These are phyloP conservation scores for Hypoxylon sp. DNA, from an alignment of 2,329 filamentous ascomycete species.

Conservation along the genomic window DNA sequence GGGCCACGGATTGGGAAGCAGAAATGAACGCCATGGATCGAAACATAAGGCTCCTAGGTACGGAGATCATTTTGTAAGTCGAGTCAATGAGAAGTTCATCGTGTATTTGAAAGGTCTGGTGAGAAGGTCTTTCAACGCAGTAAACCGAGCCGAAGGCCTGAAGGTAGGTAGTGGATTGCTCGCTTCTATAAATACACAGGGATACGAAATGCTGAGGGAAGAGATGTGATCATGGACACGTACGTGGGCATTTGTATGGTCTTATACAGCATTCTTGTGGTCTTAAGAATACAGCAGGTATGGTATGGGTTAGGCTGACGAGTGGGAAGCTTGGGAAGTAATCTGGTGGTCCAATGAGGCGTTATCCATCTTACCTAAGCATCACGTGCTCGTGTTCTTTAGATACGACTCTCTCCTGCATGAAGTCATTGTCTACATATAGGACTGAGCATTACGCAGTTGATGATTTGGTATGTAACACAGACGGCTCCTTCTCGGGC, in stretches of 20 bases:
- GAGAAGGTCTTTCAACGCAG: neutral
- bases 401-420: conserved; percentile 3
- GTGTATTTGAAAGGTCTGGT: neutral
- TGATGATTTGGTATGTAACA: conserved; percentile 24
- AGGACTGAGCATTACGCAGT: conserved; percentile 29
- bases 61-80: neutral
- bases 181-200: neutral
- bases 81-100: neutral
- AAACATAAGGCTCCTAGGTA: neutral
- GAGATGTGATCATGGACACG: neutral
- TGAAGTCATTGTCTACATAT: conserved; percentile 36
- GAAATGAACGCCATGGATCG: neutral
- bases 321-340: too few species aligned
- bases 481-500: conserved; percentile 9
- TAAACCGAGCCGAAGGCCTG: neutral
- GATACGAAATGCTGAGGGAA: neutral
- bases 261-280: neutral
- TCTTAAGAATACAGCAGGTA: neutral
- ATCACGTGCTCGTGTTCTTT: conserved; percentile 23
- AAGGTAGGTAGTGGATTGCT: neutral
- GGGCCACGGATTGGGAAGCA: neutral
- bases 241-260: neutral
- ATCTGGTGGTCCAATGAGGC: neutral
- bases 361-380: conserved; percentile 17
- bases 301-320: neutral